These are phyloP conservation scores for Lignosus rhinocerotis DNA, from an alignment of 1,284 basidiomycete species.

Conservation along the genomic window DNA sequence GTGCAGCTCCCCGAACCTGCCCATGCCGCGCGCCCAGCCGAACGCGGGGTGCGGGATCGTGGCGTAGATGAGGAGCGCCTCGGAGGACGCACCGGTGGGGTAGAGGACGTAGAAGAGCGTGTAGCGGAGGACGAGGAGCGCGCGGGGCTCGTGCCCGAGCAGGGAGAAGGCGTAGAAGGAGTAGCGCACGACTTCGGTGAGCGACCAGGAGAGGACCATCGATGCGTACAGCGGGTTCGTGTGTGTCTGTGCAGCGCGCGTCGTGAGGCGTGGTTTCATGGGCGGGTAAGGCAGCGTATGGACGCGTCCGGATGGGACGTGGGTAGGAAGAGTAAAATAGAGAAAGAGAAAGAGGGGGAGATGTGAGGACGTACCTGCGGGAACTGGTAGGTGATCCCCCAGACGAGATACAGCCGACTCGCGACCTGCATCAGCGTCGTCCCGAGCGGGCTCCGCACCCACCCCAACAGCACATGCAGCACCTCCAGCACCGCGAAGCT, in stretches of 20 bases:
- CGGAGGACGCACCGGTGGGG: slow-evolving; percentile 88
- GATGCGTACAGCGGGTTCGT: slow-evolving; percentile 82
- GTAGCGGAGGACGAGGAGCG: slow-evolving; percentile 76
- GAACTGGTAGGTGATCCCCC: slow-evolving; percentile 77
- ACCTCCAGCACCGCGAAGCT: slow-evolving; percentile 82
- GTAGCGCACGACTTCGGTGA: slow-evolving; percentile 93
- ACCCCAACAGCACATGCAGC: slow-evolving; percentile 77
- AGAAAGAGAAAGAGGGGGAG: background rate
- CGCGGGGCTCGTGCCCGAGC: slow-evolving; percentile 47
- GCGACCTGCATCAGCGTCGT: slow-evolving; percentile 89
- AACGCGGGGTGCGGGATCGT: slow-evolving; percentile 53
- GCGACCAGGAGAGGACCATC: slow-evolving; percentile 93
- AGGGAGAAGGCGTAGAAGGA: slow-evolving; percentile 83
- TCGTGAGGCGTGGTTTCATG: background rate
- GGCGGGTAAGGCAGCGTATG: background rate
- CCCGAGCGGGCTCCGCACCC: slow-evolving; percentile 82
- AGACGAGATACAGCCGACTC: slow-evolving; percentile 85
- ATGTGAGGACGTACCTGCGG: slow-evolving; percentile 42
- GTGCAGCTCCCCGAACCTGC: slow-evolving; percentile 37
- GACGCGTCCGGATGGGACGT: background rate
- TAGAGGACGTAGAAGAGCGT: slow-evolving; percentile 93
- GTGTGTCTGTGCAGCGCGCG: slow-evolving; percentile 51
- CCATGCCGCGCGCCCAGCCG: slow-evolving; percentile 35
- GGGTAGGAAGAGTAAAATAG: background rate
- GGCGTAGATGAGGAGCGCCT: slow-evolving; percentile 83